Base-by-base conservation (phyloP, 768 basidiomycete genomes). In the Mycena galericulata region DNA sequence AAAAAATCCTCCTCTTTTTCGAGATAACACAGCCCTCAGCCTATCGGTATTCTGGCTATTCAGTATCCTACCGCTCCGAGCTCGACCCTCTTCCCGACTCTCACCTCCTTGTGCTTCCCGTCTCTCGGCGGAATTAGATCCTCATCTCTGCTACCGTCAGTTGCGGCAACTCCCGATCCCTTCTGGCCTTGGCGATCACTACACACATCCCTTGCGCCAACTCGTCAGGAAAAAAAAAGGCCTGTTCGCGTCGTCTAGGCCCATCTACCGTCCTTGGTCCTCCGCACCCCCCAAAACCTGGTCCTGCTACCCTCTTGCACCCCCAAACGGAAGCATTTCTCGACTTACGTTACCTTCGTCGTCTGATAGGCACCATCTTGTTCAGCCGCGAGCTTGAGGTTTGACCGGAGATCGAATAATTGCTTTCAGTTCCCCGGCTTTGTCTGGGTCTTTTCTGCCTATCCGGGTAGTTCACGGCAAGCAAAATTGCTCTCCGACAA, bases 101-200 rank as follows among this genome's bases (percentile, higher is more conserved):
- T 74, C 72, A 70, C 61, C 62, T 57, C 81, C 82, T 81, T 81
- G 80, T 86, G 84, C 72, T 74, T 80, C 78, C 80, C 82, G 80
- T 79, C 77, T 79, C 77, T 84, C 86, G 84, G 80, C 83, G 83
- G 81, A 83, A 75, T 77, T 83, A 79, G 80, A 83, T 85, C 76
- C 76, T 70, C 12, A 78, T 76, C 79, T 79, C 73, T 72, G 68
- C 56, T 59, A 71, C 73, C 71, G 71, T 63, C 38, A 57, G 56
- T 56, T 12, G 38, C 61, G 56, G 55, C 27, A 59, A 27, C 17
- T 58, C 5, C 66, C 66, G 66, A 20, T 26, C 20, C 29, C 36
- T 57, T 46, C 38, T 55, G 17, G 17, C 30, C 62, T 63, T 64
- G 62, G 62, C 55, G 38, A 40, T 49, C 45, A 32, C 34, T 10